Conservation (phyloP, 306 rosid species). For the Gastrolobium villosum region DNA sequence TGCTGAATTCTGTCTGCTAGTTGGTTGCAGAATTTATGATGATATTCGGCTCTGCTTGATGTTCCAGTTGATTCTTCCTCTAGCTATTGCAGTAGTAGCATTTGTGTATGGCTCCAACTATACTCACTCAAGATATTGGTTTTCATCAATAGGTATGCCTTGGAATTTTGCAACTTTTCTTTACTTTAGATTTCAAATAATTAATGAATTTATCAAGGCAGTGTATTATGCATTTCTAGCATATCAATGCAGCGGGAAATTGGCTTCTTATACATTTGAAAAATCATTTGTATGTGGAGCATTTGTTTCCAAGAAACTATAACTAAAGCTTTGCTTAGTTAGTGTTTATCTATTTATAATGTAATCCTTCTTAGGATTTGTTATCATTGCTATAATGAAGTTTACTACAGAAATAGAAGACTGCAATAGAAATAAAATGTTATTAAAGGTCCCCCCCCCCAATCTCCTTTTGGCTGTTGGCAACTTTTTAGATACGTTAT, state of each 20-base stretch:
- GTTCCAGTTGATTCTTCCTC: conserved; percentile 58
- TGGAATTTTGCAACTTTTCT: conserved; percentile 10
- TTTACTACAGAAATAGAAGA: neutral
- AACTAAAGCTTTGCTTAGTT: neutral
- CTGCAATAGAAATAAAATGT: neutral
- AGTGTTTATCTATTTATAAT: neutral
- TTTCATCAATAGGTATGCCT: conserved; percentile 56
- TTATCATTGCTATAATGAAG: neutral
- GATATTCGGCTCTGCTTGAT: conserved; percentile 55
- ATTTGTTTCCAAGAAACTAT: neutral
- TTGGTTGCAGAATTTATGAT: conserved; percentile 51
- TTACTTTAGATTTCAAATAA: neutral
- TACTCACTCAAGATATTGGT: conserved; percentile 63
- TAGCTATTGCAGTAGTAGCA: conserved; percentile 56
- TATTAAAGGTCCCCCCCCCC: neutral
- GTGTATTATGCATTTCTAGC: neutral
- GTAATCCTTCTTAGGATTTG: neutral
- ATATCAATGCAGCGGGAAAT: neutral
- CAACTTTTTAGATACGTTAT: neutral
- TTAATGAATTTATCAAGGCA: neutral
- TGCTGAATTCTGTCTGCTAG: conserved; percentile 44
- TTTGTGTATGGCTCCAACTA: conserved; percentile 52
- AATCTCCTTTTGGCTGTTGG: neutral
- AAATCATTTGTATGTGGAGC: conserved; percentile 4
- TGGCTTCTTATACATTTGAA: neutral